phyloP scores from a whole-genome alignment of 345 rosid species.

The Excoecaria cochinchinensis region DNA sequence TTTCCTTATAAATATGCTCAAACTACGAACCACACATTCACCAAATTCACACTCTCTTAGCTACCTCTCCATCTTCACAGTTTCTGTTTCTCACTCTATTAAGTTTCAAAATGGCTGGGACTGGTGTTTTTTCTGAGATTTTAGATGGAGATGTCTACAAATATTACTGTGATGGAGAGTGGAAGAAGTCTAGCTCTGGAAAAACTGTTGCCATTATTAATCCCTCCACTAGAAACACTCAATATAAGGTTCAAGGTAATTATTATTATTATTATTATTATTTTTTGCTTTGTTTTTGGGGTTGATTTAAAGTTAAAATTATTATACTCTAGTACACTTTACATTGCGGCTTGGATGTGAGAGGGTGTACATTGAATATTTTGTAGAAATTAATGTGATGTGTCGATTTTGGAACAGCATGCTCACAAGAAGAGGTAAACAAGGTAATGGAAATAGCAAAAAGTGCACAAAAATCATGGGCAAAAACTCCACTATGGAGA shows the following conservation, averaged over 20 bases:
- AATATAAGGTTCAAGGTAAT: conserved; percentile 93
- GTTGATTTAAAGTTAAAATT: no score
- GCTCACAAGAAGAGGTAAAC: conserved; percentile 97
- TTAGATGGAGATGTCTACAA: conserved; percentile 85
- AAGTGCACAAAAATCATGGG: conserved; percentile 86
- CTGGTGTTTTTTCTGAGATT: conserved; percentile 69
- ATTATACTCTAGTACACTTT: no score
- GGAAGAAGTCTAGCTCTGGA: conserved; percentile 80
- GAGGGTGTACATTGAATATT: no score
- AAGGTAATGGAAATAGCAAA: conserved; percentile 79
- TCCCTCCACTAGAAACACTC: conserved; percentile 78
- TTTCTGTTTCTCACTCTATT: neutral
- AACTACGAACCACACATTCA: neutral
- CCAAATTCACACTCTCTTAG: conserved; percentile 11
- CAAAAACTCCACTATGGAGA: conserved; percentile 96
- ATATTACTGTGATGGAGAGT: conserved; percentile 79
- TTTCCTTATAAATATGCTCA: conserved; percentile 23
- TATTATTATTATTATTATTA: neutral
- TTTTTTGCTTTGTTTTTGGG: no score
- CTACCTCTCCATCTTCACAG: no score
- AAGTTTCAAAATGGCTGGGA: conserved; percentile 80
- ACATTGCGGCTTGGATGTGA: no score
- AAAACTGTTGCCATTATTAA: conserved; percentile 79
- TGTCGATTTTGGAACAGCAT: conserved; percentile 45
- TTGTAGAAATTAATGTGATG: no score